Conservation (phyloP, 2,329 filamentous ascomycete genomes). For the Sarocladium strictum region DNA sequence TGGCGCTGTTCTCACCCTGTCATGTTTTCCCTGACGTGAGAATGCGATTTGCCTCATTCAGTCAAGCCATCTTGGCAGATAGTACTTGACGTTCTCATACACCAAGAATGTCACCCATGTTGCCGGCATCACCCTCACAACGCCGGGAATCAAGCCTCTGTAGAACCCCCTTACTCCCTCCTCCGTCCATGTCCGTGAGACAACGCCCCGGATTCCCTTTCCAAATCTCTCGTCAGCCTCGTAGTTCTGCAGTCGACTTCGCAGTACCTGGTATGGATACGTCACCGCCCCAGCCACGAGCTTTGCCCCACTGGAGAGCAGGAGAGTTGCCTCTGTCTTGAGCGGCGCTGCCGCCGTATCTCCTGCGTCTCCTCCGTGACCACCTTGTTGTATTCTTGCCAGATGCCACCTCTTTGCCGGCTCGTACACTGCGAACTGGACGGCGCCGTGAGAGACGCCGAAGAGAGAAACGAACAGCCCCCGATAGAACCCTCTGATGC, state of each 20-base stretch:
- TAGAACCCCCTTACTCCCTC: constrained; percentile 86
- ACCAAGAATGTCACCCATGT: constrained; percentile 97
- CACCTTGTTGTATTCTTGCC: constrained; percentile 21
- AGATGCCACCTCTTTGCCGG: constrained; percentile 54
- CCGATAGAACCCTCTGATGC: constrained; percentile 76
- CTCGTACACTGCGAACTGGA: constrained; percentile 96
- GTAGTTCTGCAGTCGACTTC: constrained; percentile 85
- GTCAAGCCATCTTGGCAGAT: constrained; percentile 46
- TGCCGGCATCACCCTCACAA: constrained; percentile 86
- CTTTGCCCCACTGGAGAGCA: constrained; percentile 75
- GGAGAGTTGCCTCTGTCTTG: constrained; percentile 70
- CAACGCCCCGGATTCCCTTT: constrained; percentile 63
- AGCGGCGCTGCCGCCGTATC: constrained; percentile 29
- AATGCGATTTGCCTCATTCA: not conserved
- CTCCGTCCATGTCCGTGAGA: constrained; percentile 66
- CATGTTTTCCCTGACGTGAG: too few species aligned
- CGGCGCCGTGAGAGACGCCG: constrained; percentile 84
- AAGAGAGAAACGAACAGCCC: constrained; percentile 78
- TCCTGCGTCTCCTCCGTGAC: constrained; percentile 10
- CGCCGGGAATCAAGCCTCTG: constrained; percentile 79
- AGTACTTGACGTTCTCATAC: constrained; percentile 85
- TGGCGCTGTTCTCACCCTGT: too few species aligned
- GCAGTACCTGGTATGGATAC: constrained; percentile 91
- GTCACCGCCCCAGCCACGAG: constrained; percentile 83
- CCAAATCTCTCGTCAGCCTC: constrained; percentile 70